phyloP scores from a whole-genome alignment of 1,284 basidiomycete species.

The Ustilago cynodontis region DNA sequence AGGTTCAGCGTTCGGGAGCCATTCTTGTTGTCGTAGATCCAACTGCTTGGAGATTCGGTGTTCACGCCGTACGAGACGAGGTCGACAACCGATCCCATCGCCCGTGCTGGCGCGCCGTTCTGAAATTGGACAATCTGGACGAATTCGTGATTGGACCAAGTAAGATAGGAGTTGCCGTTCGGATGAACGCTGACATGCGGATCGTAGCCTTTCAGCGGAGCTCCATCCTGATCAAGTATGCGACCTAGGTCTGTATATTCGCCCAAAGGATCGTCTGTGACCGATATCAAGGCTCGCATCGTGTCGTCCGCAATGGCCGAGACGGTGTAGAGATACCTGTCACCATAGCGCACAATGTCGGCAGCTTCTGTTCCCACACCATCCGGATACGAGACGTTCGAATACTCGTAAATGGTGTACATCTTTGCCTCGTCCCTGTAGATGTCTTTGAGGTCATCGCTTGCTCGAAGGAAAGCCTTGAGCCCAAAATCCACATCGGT shows the following conservation, averaged over 20 bases:
- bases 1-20: conserved; percentile 43
- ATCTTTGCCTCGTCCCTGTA: conserved; percentile 35
- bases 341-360: conserved; percentile 31
- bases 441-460: conserved; percentile 43
- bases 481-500: conserved; percentile 45
- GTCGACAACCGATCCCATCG: conserved; percentile 17
- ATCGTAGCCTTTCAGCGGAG: conserved; percentile 33
- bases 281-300: conserved; percentile 33
- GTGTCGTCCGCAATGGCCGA: conserved; percentile 40
- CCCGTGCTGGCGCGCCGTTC: conserved; percentile 29
- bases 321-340: conserved; percentile 35
- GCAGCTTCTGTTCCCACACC: conserved; percentile 49
- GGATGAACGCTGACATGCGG: conserved; percentile 48
- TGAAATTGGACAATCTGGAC: conserved; percentile 44
- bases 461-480: conserved; percentile 35
- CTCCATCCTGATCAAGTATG: conserved; percentile 27
- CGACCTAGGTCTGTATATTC: conserved; percentile 32
- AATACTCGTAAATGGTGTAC: conserved; percentile 32
- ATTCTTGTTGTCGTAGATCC: conserved; percentile 38
- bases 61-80: conserved; percentile 48
- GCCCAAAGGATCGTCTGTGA: conserved; percentile 32
- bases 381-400: conserved; percentile 26
- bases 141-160: conserved; percentile 45
- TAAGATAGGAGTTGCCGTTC: conserved; percentile 44
- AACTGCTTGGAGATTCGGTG: conserved; percentile 41